Conservation (phyloP, 2,329 filamentous ascomycete species). For the Beauveria medogensis region DNA sequence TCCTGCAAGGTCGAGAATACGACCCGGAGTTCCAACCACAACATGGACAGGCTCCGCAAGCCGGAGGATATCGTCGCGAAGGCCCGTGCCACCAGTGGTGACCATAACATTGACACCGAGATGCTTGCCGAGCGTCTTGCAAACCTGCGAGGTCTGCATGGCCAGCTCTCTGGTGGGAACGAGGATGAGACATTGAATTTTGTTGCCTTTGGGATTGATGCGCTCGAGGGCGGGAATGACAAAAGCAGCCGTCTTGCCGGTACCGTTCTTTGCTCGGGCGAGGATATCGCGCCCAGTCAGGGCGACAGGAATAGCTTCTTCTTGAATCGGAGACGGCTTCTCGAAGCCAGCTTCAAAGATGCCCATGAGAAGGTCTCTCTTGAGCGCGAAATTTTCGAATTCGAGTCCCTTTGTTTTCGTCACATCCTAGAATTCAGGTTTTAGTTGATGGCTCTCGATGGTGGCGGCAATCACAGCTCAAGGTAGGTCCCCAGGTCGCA, state of each 20-base stretch:
- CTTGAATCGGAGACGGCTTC: slow-evolving; percentile 97
- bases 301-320: slow-evolving; percentile 96
- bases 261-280: slow-evolving; percentile 95
- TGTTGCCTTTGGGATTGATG: slow-evolving; percentile 93
- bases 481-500: not conserved
- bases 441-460: not conserved
- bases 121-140: slow-evolving; percentile 96
- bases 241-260: slow-evolving; percentile 96
- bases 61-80: slow-evolving; percentile 95
- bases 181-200: slow-evolving; percentile 92
- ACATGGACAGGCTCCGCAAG: slow-evolving; percentile 93
- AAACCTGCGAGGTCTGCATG: slow-evolving; percentile 97
- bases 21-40: slow-evolving; percentile 91
- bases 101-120: slow-evolving; percentile 99
- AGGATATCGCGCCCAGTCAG: slow-evolving; percentile 92
- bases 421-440: slow-evolving; percentile 64
- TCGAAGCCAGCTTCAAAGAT: slow-evolving; percentile 99
- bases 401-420: slow-evolving; percentile 96
- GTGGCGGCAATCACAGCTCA: not conserved
- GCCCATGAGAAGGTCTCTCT: slow-evolving; percentile 93
- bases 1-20: slow-evolving; percentile 91
- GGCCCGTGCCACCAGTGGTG: slow-evolving; percentile 87
- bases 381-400: slow-evolving; percentile 94
- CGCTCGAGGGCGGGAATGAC: slow-evolving; percentile 91
- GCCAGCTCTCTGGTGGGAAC: slow-evolving; percentile 96